Percentiles rank a stretch among this genome's conserved stretches.
phyloP scores from a whole-genome alignment of 2,329 filamentous ascomycete species.

The Biscogniauxia mediterranea region DNA sequence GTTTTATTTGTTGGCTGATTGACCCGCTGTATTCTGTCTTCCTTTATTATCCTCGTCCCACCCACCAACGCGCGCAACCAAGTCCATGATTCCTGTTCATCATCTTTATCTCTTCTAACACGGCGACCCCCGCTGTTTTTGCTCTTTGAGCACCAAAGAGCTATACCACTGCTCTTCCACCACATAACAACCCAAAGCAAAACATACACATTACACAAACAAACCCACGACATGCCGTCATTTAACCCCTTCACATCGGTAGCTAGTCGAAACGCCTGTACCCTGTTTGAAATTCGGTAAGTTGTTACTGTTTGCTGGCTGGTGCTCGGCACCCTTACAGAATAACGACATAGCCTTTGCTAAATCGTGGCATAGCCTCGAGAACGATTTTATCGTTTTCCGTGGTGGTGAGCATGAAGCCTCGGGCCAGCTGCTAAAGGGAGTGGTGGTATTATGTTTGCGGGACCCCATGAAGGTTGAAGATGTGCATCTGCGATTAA shows the following conservation, averaged over 20 bases:
- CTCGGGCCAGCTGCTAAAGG: conserved; percentile 71
- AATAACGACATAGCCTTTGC: conserved; percentile 8
- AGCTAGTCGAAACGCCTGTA: conserved; percentile 49
- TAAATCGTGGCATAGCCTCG: conserved; percentile 52
- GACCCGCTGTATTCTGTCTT: neutral
- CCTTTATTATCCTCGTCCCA: neutral
- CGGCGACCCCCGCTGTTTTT: neutral
- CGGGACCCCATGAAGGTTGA: conserved; percentile 68
- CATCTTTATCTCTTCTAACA: neutral
- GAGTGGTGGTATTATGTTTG: conserved; percentile 71
- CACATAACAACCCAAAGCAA: neutral
- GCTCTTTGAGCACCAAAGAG: neutral
- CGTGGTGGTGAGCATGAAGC: conserved; percentile 74
- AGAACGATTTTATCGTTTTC: conserved; percentile 77
- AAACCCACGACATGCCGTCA: conserved; percentile 46
- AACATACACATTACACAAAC: neutral
- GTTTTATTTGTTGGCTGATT: neutral
- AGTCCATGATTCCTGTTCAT: neutral
- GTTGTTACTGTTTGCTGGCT: conserved; percentile 19
- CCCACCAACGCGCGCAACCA: neutral
- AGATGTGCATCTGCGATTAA: conserved; percentile 69
- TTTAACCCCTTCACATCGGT: conserved; percentile 56
- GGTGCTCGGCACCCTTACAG: conserved; percentile 2
- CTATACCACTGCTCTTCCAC: neutral
- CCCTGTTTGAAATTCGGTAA: conserved; percentile 59